Evolutionary conservation across 1,284 basidiomycete species (phyloP), one percentile per base, ranked within the genome.

Genomic region (Dichomitus squalens): DNA sequence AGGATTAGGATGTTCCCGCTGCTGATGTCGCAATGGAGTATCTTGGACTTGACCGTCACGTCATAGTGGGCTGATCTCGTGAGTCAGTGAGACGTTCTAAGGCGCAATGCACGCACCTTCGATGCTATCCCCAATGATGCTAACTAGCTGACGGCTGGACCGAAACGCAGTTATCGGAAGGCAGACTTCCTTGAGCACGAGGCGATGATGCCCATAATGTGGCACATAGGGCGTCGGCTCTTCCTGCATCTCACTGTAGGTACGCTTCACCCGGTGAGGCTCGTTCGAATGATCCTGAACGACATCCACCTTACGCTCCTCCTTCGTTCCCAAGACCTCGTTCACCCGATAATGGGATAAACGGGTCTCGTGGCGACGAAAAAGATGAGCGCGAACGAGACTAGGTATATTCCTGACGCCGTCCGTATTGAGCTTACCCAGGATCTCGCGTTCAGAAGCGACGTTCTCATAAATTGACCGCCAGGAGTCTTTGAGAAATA

Each of bases 401-500:
- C 47, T 55, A 0, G 53, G 53, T 29, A 55, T 16, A 25, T 49
- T 20, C 3, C 7, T 16, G 21, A 55, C 40, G 3, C 31, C 16
- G 1, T n/a, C 34, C 14, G 21, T 25, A 29, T 55, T 55, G 18
- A 55, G 47, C 2, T 11, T 6, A 16, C 7, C 0, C 8, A 55
- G 23, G 0, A 40, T 36, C 7, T 35, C 35, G 39, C 53, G 47
- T 33, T 55, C 53, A 8, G 11, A 6, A 23, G 16, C 14, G 23
- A 47, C 11, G 7, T 23, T 25, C 11, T 2, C 11, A 27, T 48
- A 40, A 14, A 12, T 1, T 3, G 35, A 29, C 0, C 53, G 53
- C 53, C 53, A 55, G 0, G 27, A 8, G 20, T 55, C 53, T 40
- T 55, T 55, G 27, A 55, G 38, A n/a, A 49, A 44, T 16, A 35